Conservation (phyloP, 2,329 filamentous ascomycete species). For the Dendrostoma leiphaemia region DNA sequence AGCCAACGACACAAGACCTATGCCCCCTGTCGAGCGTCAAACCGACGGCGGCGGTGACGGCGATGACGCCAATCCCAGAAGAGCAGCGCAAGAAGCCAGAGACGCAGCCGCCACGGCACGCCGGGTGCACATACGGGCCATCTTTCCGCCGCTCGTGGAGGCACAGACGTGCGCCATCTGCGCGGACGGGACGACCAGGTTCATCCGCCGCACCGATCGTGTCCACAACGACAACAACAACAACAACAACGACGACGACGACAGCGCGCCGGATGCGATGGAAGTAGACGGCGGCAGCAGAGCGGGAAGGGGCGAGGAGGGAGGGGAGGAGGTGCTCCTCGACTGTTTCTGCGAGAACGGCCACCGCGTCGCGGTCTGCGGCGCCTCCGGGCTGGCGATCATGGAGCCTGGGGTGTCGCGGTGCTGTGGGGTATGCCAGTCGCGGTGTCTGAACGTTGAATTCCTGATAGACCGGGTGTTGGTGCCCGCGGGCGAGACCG, state of each 20-base stretch:
- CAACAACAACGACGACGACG: background rate
- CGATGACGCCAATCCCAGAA: background rate
- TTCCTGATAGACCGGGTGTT: slow-evolving; percentile 35
- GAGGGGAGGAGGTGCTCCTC: background rate
- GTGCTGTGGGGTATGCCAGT: slow-evolving; percentile 53
- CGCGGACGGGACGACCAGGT: slow-evolving; percentile 23
- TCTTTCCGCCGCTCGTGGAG: slow-evolving; percentile 36
- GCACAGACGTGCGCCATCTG: slow-evolving; percentile 49
- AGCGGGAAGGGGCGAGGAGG: background rate
- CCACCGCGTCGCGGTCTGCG: slow-evolving; percentile 42
- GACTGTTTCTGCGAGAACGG: slow-evolving; percentile 31
- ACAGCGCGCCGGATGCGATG: background rate
- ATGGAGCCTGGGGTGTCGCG: slow-evolving; percentile 51
- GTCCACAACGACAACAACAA: background rate
- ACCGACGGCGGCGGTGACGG: slow-evolving; percentile 9
- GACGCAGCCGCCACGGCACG: slow-evolving; percentile 3
- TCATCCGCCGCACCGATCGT: background rate
- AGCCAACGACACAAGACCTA: background rate
- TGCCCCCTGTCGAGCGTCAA: background rate
- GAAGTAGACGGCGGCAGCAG: background rate
- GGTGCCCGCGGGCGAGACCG: slow-evolving; percentile 15
- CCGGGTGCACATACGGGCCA: slow-evolving; percentile 27
- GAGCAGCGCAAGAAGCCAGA: background rate
- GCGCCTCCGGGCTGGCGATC: slow-evolving; percentile 53
- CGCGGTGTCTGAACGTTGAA: slow-evolving; percentile 45